Evolutionary conservation across 805 yeast species (phyloP).

Genomic region (Candida nemodendra): DNA sequence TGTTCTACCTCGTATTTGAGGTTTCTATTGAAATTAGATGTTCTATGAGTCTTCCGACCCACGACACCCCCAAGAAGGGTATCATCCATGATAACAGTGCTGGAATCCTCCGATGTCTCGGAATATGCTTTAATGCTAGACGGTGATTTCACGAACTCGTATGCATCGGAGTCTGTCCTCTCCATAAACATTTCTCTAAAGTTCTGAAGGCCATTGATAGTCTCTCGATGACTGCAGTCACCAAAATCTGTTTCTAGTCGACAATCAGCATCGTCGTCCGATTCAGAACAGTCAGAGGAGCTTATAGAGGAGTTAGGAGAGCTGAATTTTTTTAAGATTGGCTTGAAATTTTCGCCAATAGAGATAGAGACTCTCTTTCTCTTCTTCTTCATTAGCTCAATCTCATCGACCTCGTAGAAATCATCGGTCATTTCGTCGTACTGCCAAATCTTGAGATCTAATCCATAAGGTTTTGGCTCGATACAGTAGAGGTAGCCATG

Average conservation of each 20-base stretch:
- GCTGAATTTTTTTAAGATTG: constrained; percentile 17
- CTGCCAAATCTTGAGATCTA: constrained; percentile 38
- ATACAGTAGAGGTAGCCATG: constrained; percentile 36
- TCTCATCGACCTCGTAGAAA: constrained; percentile 38
- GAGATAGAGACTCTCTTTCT: constrained; percentile 31
- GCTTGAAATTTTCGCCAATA: constrained; percentile 21
- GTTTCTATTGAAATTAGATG: no score
- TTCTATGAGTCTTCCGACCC: no score
- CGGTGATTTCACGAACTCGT: constrained; percentile 24
- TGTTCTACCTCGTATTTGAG: not conserved
- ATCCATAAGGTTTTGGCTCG: constrained; percentile 39
- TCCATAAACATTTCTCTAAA: constrained; percentile 17
- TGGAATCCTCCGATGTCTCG: constrained; percentile 11
- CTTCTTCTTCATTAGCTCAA: constrained; percentile 34
- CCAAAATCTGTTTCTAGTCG: not conserved
- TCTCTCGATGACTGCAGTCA: constrained; percentile 1
- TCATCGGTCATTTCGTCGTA: constrained; percentile 35
- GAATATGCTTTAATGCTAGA: constrained; percentile 6
- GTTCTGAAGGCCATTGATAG: constrained; percentile 3
- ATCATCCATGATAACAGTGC: constrained; percentile 15
- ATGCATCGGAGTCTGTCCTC: constrained; percentile 33
- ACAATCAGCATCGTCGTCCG: constrained; percentile 13
- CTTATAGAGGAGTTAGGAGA: constrained; percentile 10
- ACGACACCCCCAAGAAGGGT: no score
- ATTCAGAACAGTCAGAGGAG: constrained; percentile 19